Evolutionary conservation across 73 alveolate species (phyloP).

Genomic region (Stentor coeruleus): DNA sequence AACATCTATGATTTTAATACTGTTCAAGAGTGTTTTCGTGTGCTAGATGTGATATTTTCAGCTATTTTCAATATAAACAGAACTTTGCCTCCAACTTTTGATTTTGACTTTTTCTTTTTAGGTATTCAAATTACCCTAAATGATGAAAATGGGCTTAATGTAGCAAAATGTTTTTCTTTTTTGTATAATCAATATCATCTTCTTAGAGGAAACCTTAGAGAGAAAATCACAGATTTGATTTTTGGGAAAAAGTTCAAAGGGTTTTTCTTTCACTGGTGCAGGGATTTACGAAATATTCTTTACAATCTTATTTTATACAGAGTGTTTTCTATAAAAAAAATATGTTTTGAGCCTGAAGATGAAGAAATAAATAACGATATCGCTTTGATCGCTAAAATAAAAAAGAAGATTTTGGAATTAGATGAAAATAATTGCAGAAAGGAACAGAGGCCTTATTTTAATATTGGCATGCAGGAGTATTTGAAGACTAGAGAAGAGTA

Average conservation of each 20-base stretch:
- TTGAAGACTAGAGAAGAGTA: neutral
- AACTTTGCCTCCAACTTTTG: conserved; percentile 69
- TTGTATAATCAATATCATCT: conserved; percentile 47
- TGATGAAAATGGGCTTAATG: conserved; percentile 57
- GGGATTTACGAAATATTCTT: conserved; percentile 61
- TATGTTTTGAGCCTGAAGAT: conserved; percentile 24
- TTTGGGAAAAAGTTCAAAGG: conserved; percentile 35
- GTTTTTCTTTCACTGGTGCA: conserved; percentile 73
- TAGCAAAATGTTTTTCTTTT: conserved; percentile 63
- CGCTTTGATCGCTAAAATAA: neutral
- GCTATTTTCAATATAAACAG: conserved; percentile 34
- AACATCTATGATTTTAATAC: conserved; percentile 54
- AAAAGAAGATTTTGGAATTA: neutral
- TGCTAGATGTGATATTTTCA: conserved; percentile 56
- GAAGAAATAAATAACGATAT: neutral
- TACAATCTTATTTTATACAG: conserved; percentile 52
- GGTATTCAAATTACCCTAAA: conserved; percentile 54
- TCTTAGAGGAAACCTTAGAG: conserved; percentile 40
- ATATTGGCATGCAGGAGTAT: neutral
- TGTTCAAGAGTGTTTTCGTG: conserved; percentile 49
- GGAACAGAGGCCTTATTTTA: neutral
- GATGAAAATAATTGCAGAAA: no score
- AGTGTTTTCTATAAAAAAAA: neutral
- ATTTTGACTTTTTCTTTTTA: conserved; percentile 49
- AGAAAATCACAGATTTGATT: conserved; percentile 34